Evolutionary conservation across 2,329 filamentous ascomycete species (phyloP).

Genomic region (Helotiales sp.): DNA sequence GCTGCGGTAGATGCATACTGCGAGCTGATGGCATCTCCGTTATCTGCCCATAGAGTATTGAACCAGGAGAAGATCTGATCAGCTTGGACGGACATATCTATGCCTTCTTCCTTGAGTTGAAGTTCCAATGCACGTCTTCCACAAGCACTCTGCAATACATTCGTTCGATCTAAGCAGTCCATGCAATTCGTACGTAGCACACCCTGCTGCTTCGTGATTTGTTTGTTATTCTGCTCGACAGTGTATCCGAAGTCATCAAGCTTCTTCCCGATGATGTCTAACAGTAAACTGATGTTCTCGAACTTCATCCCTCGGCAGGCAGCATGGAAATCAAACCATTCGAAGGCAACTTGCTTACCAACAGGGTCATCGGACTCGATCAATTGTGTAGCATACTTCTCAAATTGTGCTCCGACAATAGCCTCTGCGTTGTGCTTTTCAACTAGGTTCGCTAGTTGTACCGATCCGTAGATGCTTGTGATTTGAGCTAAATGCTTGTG

Average conservation of each 20-base stretch:
- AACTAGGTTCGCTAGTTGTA: slow-evolving; percentile 82
- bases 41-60: slow-evolving; percentile 96
- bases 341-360: slow-evolving; percentile 60
- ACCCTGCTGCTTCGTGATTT: slow-evolving; percentile 61
- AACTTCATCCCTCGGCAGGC: slow-evolving; percentile 97
- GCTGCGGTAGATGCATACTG: slow-evolving; percentile 96
- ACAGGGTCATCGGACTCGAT: slow-evolving; percentile 62
- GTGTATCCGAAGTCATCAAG: slow-evolving; percentile 74
- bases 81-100: slow-evolving; percentile 70
- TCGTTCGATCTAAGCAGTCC: slow-evolving; percentile 96
- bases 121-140: slow-evolving; percentile 78
- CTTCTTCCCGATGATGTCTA: slow-evolving; percentile 67
- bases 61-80: slow-evolving; percentile 90
- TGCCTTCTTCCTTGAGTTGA: slow-evolving; percentile 74
- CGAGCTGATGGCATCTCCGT: slow-evolving; percentile 91
- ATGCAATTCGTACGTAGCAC: slow-evolving; percentile 96
- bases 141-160: slow-evolving; percentile 92
- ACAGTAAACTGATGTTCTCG: slow-evolving; percentile 82
- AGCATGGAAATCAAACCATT: slow-evolving; percentile 97
- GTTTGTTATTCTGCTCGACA: slow-evolving; percentile 48
- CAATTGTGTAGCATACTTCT: slow-evolving; percentile 63
- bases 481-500: slow-evolving; percentile 76
- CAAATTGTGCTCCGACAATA: slow-evolving; percentile 75
- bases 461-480: slow-evolving; percentile 66
- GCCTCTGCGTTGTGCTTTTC: slow-evolving; percentile 85